A percentile compares a stretch with the other conserved stretches of the same genome.
Evolutionary conservation across 805 yeast species (phyloP).

Genomic region (Sugiyamaella qingdaonensis): DNA sequence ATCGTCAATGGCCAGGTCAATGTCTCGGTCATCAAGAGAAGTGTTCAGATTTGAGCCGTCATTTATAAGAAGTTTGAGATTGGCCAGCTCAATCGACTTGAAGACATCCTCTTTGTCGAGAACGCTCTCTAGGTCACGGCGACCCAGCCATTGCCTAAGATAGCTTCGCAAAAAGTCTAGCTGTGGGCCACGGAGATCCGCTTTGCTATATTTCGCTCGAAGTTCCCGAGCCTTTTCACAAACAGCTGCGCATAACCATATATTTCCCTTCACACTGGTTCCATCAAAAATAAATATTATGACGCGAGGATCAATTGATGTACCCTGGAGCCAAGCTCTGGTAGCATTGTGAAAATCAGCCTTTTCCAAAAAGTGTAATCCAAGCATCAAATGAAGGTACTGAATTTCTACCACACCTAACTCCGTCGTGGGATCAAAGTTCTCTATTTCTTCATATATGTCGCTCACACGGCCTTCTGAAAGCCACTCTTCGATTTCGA

Average conservation of each 20-base stretch:
- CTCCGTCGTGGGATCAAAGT: constrained; percentile 34
- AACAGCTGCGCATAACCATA: constrained; percentile 33
- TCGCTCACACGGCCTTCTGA: constrained; percentile 22
- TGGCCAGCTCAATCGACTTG: constrained; percentile 30
- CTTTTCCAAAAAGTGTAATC: constrained; percentile 29
- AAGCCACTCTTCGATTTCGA: constrained; percentile 27
- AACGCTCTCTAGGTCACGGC: constrained; percentile 29
- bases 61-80: constrained; percentile 24
- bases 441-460: constrained; percentile 27
- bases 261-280: constrained; percentile 23
- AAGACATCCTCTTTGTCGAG: constrained; percentile 26
- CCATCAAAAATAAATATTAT: constrained; percentile 28
- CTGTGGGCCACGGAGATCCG: not conserved
- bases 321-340: constrained; percentile 36
- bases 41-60: not conserved
- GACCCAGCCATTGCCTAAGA: constrained; percentile 29
- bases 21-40: constrained; percentile 23
- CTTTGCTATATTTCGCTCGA: constrained; percentile 3
- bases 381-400: constrained; percentile 37
- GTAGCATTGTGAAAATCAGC: constrained; percentile 26
- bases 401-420: constrained; percentile 37
- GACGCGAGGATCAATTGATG: constrained; percentile 33
- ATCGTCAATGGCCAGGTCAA: constrained; percentile 23
- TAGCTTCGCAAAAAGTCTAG: constrained; percentile 13
- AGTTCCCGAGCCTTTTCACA: not conserved